Percentiles rank a stretch among this genome's conserved stretches.
Conservation (phyloP, 805 yeast species). For the Helenozyma baotianmanensis region DNA sequence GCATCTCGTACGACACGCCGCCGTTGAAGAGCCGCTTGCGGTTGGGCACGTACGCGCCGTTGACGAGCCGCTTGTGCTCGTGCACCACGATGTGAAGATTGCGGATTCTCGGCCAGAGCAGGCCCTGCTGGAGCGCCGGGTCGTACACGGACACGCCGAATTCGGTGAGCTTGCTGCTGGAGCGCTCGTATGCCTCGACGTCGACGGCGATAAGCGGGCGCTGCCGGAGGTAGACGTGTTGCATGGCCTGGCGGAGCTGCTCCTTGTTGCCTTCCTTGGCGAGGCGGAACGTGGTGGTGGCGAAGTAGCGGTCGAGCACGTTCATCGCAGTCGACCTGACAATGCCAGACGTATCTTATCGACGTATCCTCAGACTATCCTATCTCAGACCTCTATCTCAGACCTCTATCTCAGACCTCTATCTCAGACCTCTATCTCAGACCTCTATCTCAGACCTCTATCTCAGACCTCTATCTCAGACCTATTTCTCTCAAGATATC, state of each 20-base stretch:
- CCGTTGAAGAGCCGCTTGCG: constrained; percentile 18
- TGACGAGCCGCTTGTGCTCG: constrained; percentile 14
- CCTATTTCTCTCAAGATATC: too few species aligned
- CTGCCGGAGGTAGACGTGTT: constrained; percentile 17
- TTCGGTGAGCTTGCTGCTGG: constrained; percentile 17
- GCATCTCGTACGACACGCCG: constrained; percentile 18
- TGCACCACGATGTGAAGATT: constrained; percentile 19
- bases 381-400: too few species aligned
- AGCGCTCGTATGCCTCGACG: constrained; percentile 23
- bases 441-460: too few species aligned
- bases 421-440: too few species aligned
- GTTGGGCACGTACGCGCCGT: constrained; percentile 20
- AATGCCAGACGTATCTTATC: too few species aligned
- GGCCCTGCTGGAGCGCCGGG: constrained; percentile 13
- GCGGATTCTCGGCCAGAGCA: constrained; percentile 15
- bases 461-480: too few species aligned
- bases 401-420: too few species aligned
- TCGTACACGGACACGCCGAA: constrained; percentile 24
- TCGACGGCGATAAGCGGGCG: constrained; percentile 23
- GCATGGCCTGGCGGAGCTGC: constrained; percentile 14
- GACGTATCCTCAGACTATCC: too few species aligned
- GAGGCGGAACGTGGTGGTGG: constrained; percentile 6
- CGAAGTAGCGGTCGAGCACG: constrained; percentile 9
- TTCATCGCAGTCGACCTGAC: background rate
- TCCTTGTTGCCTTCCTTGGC: constrained; percentile 5